Evolutionary conservation across 208 protist species (phyloP).

Genomic region (Leishmania tropica): DNA sequence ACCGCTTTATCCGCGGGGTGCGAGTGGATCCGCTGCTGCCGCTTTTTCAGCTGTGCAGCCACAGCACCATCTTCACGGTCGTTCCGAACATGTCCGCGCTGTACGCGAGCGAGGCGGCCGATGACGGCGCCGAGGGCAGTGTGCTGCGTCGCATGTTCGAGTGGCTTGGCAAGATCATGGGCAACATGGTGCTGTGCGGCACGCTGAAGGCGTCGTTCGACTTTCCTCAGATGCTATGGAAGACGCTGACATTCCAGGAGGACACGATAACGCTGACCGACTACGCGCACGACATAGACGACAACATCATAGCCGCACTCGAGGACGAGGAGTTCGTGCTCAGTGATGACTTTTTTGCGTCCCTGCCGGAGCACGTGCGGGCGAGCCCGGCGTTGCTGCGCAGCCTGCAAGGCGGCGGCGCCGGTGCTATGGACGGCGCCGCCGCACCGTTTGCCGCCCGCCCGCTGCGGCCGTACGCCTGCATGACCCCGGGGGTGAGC

Average conservation of each 20-base stretch:
- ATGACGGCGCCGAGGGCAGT: conserved; percentile 41
- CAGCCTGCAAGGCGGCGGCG: conserved; percentile 5
- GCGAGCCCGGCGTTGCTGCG: conserved; percentile 15
- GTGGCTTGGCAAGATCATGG: conserved; percentile 88
- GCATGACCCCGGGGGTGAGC: conserved; percentile 55
- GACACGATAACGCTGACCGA: conserved; percentile 70
- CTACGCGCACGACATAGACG: conserved; percentile 86
- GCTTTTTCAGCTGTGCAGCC: conserved; percentile 75
- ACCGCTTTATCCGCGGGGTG: conserved; percentile 43
- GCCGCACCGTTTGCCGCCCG: conserved; percentile 15
- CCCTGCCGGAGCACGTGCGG: conserved; percentile 38
- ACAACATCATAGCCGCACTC: conserved; percentile 69
- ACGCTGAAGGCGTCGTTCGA: conserved; percentile 71
- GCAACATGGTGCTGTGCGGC: conserved; percentile 85
- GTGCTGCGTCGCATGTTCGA: conserved; percentile 50
- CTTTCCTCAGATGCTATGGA: conserved; percentile 86
- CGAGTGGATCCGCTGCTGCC: conserved; percentile 76
- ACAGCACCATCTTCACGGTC: conserved; percentile 84
- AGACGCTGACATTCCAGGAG: conserved; percentile 75
- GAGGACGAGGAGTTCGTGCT: conserved; percentile 81
- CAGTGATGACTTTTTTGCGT: conserved; percentile 67
- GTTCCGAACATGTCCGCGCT: conserved; percentile 84
- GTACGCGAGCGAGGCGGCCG: conserved; percentile 39
- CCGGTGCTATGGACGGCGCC: not conserved
- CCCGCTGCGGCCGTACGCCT: conserved; percentile 32